Evolutionary conservation across 2,329 filamentous ascomycete species (phyloP).

Genomic region (Sclerotinia subarctica): DNA sequence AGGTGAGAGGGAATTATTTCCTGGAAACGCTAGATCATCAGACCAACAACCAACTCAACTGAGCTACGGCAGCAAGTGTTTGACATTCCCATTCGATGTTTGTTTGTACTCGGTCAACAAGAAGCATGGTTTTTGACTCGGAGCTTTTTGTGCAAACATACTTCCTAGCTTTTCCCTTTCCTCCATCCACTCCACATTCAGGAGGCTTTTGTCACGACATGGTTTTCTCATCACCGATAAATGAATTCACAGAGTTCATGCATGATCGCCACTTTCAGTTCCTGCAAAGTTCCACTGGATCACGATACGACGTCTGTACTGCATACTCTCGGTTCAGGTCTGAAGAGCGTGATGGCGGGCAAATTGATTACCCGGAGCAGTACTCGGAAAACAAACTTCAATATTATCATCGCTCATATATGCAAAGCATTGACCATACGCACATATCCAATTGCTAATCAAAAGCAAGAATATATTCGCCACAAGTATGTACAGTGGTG

Average conservation of each 20-base stretch:
- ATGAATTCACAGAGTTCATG: background rate
- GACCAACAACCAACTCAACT: background rate
- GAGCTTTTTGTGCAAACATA: background rate
- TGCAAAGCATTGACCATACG: background rate
- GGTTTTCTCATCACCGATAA: background rate
- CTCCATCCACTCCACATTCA: background rate
- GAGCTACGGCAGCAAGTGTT: background rate
- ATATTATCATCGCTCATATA: background rate
- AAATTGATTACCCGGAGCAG: background rate
- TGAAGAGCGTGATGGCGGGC: background rate
- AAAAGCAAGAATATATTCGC: background rate
- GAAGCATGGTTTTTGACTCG: background rate
- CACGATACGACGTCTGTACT: background rate
- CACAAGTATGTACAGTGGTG: background rate
- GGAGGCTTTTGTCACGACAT: background rate
- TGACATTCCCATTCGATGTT: background rate
- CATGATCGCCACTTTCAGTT: background rate
- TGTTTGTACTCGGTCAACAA: background rate
- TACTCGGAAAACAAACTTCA: background rate
- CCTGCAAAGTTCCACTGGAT: background rate
- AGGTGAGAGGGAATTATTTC: background rate
- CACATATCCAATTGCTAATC: background rate
- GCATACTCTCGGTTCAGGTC: background rate
- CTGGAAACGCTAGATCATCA: background rate
- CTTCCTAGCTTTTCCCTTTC: background rate